Evolutionary conservation across 179 eudicot genomes (phyloP).

Genomic region (Silene coronaria): DNA sequence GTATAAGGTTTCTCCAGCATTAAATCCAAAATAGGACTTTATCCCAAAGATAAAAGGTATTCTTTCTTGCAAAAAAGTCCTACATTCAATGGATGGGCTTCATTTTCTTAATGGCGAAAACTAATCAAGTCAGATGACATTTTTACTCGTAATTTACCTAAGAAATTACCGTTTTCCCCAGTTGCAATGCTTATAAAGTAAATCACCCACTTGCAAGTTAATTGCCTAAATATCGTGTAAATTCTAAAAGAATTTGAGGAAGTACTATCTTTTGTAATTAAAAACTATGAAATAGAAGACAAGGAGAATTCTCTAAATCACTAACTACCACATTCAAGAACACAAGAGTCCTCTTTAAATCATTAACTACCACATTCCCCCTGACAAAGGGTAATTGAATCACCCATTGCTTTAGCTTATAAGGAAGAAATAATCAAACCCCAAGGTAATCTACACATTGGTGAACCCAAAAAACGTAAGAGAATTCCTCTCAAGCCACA

Average conservation of each 20-base stretch:
- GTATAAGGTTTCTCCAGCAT: slow-evolving; percentile 1
- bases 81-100: background rate
- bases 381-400: background rate
- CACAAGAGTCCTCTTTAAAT: background rate
- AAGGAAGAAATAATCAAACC: background rate
- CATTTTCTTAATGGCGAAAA: background rate
- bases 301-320: background rate
- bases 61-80: background rate
- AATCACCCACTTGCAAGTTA: background rate
- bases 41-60: slow-evolving; percentile 2
- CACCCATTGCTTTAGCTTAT: background rate
- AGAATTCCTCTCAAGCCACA: background rate
- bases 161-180: background rate
- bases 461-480: background rate
- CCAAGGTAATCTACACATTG: background rate
- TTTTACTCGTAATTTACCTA: background rate
- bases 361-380: background rate
- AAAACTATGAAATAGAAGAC: background rate
- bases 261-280: background rate
- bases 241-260: background rate
- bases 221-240: background rate
- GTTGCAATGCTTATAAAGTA: background rate
- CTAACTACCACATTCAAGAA: background rate
- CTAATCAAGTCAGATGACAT: background rate
- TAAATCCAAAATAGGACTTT: background rate